Base-by-base conservation (phyloP, 768 basidiomycete species). In the Peribolospora baueri region DNA sequence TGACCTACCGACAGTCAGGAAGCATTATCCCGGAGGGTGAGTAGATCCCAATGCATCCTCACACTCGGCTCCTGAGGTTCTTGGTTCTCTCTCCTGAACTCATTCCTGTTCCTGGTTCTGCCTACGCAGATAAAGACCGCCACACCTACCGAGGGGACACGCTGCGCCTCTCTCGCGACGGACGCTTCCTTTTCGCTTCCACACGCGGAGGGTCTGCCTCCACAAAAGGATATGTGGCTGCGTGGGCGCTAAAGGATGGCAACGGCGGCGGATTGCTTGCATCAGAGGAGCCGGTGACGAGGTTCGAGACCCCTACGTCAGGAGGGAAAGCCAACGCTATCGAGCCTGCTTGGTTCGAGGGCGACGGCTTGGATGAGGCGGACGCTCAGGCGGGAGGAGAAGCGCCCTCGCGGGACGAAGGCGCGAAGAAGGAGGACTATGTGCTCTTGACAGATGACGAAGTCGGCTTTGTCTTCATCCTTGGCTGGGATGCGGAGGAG, bases 241-340 rank as follows among this genome's bases (percentile, higher is more conserved):
- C 61, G 36, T 63, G 59, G 52, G 38, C 38, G 1, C 46, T 65
- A 25, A 25, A 25, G 25, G 25, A 25, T 25, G 25, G 25, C 7
- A 55, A 51, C 5, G 10, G 41, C 0, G 56, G 56, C 36, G 61
- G 60, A 0, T 42, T 48, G 1, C 58, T 65, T 25, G 46, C 42
- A 2, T 14, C 41, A 0, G 51, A 48, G 2, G 9, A n/a, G 7
- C 9, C 60, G 9, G 3, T 56, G 14, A 49, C 48, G 7, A 47
- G 59, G 8, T 63, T 37, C 48, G 56, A 61, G 57, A 63, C 64
- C 37, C 43, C 53, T n/a, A 65, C 60, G 45, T 55, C 54, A 14
- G 64, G 64, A 3, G 64, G 64, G 3, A 63, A 63, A 52, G 64
- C 64, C 14, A 63, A 65, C 57, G 64, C 64, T 5, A 58, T 65